Conservation (phyloP, 805 yeast species). For the Komagataella populi region DNA sequence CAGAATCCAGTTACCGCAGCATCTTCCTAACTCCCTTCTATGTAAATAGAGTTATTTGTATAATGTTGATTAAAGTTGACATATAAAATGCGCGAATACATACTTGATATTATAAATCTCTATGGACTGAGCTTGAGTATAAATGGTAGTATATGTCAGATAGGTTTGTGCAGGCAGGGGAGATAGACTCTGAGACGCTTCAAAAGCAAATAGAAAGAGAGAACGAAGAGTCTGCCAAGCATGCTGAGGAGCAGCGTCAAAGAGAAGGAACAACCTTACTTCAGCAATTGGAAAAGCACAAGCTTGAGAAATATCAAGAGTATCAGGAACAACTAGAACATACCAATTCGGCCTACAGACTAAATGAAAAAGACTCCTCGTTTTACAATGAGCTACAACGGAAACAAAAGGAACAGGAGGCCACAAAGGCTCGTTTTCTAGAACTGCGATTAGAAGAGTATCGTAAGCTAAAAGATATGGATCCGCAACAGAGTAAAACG, state of each 20-base stretch:
- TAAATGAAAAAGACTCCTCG: constrained; percentile 2
- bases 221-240: constrained; percentile 1
- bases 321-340: constrained; percentile 3
- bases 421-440: not conserved
- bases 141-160: constrained; percentile 1
- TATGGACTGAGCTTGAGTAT: too few species aligned
- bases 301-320: constrained; percentile 1
- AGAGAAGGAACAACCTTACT: constrained; percentile 3
- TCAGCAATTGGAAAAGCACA: constrained; percentile 4
- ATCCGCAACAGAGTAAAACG: not conserved
- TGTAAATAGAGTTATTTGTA: not conserved
- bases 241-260: not conserved
- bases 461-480: not conserved
- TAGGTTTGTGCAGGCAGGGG: constrained; percentile 4
- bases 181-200: constrained; percentile 3
- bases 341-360: constrained; percentile 4
- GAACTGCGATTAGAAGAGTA: not conserved
- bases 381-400: constrained; percentile 1
- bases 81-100: not conserved
- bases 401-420: not conserved
- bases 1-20: not conserved
- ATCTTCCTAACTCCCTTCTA: not conserved
- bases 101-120: not conserved
- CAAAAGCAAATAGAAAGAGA: constrained; percentile 1
- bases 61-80: not conserved